These are phyloP conservation scores for Trichoderma sp. DNA, from an alignment of 2,329 filamentous ascomycete genomes.

Conservation along the genomic window DNA sequence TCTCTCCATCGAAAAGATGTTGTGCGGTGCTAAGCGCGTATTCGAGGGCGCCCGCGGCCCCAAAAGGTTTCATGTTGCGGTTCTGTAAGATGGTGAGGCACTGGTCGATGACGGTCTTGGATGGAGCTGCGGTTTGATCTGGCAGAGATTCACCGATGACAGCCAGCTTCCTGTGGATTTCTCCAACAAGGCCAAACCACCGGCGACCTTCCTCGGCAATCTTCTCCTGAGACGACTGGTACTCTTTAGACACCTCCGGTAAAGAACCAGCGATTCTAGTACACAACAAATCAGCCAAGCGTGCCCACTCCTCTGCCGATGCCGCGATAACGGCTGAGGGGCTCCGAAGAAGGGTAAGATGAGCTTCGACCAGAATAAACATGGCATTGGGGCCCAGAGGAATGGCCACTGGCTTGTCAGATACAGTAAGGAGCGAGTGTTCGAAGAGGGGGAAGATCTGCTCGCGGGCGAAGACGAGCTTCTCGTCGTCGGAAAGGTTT, in stretches of 20 bases:
- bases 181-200: constrained; percentile 60
- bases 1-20: constrained; percentile 40
- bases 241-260: constrained; percentile 78
- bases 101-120: constrained; percentile 32
- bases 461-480: constrained; percentile 46
- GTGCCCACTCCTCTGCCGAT: constrained; percentile 60
- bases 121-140: constrained; percentile 33
- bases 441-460: constrained; percentile 55
- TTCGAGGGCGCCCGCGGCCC: constrained; percentile 49
- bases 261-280: constrained; percentile 69
- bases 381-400: constrained; percentile 37
- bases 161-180: constrained; percentile 40
- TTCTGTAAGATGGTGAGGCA: constrained; percentile 45
- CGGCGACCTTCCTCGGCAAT: constrained; percentile 65
- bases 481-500: constrained; percentile 46
- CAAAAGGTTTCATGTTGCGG: constrained; percentile 57
- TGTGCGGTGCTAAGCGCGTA: constrained; percentile 39
- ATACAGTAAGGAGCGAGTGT: constrained; percentile 50
- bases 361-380: constrained; percentile 47
- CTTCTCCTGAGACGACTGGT: constrained; percentile 66
- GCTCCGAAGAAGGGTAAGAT: constrained; percentile 43
- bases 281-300: constrained; percentile 60
- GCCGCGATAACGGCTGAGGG: constrained; percentile 45
- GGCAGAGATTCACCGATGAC: constrained; percentile 25
- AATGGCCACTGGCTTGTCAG: constrained; percentile 38